Conservation (phyloP, 1,284 basidiomycete species). For the Termitomyces sp. region DNA sequence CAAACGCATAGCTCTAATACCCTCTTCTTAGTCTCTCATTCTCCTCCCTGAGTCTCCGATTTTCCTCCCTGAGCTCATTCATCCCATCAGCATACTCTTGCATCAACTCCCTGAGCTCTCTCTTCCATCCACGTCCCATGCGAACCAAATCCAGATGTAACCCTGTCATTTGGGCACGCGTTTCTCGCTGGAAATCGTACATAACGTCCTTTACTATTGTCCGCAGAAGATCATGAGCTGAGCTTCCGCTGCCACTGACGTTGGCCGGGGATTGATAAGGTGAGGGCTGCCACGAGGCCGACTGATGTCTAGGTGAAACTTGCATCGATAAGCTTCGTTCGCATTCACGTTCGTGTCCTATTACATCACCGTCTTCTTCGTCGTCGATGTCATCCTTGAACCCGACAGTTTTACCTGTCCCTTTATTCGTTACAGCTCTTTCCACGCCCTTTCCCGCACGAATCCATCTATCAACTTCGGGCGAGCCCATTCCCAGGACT, state of each 20-base stretch:
- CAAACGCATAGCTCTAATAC: slow-evolving; percentile 27
- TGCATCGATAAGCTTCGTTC: slow-evolving; percentile 45
- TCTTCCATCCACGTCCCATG: slow-evolving; percentile 61
- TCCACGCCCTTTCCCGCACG: slow-evolving; percentile 28
- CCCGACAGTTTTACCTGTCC: slow-evolving; percentile 31
- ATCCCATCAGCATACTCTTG: slow-evolving; percentile 55
- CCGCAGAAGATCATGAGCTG: slow-evolving; percentile 59
- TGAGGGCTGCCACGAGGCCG: slow-evolving; percentile 37
- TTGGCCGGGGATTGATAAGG: slow-evolving; percentile 26
- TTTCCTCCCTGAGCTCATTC: slow-evolving; percentile 58
- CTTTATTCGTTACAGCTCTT: slow-evolving; percentile 21
- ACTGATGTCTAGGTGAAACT: slow-evolving; percentile 51
- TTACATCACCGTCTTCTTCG: slow-evolving; percentile 17
- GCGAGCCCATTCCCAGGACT: slow-evolving; percentile 42
- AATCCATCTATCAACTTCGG: slow-evolving; percentile 46
- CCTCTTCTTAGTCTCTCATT: slow-evolving; percentile 59
- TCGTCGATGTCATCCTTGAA: slow-evolving; percentile 26
- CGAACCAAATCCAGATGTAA: slow-evolving; percentile 66
- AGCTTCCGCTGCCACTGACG: slow-evolving; percentile 12
- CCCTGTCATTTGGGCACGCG: slow-evolving; percentile 60
- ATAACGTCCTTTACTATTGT: slow-evolving; percentile 63
- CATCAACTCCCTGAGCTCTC: slow-evolving; percentile 56
- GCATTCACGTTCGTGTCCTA: slow-evolving; percentile 20
- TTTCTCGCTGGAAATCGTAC: slow-evolving; percentile 65
- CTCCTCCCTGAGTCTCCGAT: slow-evolving; percentile 58